Conservation (phyloP, 495 filamentous ascomycete species). For the Hamigera avellanea region DNA sequence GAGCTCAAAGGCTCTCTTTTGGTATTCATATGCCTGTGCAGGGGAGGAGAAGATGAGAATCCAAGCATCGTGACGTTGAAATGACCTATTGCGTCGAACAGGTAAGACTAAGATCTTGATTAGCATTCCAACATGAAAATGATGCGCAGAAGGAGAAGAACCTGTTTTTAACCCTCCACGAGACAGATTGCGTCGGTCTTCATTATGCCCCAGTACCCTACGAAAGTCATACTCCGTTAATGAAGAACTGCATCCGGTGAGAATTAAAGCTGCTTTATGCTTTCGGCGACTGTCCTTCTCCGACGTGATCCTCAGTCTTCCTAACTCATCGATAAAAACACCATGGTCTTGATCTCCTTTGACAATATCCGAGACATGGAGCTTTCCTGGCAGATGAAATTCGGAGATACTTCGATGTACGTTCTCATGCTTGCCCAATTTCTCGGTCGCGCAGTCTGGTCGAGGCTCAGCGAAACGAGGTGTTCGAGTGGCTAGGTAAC, state of each 20-base stretch:
- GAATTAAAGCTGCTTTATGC: slow-evolving; percentile 1
- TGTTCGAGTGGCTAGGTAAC: no score
- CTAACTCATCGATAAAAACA: background rate
- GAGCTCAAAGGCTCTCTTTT: background rate
- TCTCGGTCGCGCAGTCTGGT: no score
- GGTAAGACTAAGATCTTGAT: background rate
- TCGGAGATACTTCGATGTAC: no score
- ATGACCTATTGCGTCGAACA: background rate
- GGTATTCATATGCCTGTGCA: background rate
- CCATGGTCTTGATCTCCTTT: background rate
- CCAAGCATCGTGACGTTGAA: slow-evolving; percentile 1
- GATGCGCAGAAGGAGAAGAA: no score
- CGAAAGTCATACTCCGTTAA: slow-evolving; percentile 1
- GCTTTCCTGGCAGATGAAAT: background rate
- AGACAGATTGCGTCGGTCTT: background rate
- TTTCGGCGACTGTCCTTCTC: background rate
- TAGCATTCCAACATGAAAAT: no score
- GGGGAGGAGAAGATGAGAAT: slow-evolving; percentile 1
- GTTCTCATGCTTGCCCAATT: no score
- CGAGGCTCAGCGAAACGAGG: no score
- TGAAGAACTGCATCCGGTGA: background rate
- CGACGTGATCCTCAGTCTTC: background rate
- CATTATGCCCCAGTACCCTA: background rate
- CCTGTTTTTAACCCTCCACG: no score
- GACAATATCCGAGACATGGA: background rate